Percentiles rank a stretch among this genome's conserved stretches.
Evolutionary conservation across 2,329 filamentous ascomycete genomes (phyloP).

Genomic region (Fusarium denticulatum): DNA sequence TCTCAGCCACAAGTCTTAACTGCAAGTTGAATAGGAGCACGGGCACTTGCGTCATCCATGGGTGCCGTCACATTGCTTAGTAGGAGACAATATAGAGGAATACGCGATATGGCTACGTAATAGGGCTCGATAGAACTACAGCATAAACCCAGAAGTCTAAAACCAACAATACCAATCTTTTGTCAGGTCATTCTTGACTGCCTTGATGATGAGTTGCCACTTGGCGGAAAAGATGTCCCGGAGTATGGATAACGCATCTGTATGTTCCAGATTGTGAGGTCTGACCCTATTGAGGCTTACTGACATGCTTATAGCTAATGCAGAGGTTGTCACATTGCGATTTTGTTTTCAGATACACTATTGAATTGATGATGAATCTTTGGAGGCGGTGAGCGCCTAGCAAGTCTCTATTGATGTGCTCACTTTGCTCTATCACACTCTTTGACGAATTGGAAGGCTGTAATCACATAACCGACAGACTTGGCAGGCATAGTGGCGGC

Average conservation of each 20-base stretch:
- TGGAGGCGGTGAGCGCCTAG: neutral
- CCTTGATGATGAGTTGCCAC: no score
- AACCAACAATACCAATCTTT: rapidly evolving
- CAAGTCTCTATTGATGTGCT: neutral
- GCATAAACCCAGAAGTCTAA: neutral
- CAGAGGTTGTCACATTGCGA: no score
- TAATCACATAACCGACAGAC: neutral
- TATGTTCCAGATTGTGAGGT: neutral
- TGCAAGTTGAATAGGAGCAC: no score
- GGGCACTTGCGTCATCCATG: no score
- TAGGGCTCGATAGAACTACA: no score
- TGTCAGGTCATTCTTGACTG: neutral
- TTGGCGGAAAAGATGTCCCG: no score
- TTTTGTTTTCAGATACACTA: no score
- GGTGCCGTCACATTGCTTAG: neutral
- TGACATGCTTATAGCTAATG: neutral
- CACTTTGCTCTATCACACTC: neutral
- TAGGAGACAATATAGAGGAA: no score
- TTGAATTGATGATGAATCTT: no score
- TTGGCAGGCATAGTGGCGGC: no score
- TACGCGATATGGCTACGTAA: no score
- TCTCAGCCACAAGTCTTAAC: no score
- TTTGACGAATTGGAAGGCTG: neutral
- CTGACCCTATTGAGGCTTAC: neutral
- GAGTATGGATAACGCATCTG: neutral